phyloP scores from a whole-genome alignment of 2,329 filamentous ascomycete genomes.

The Ramichloridium luteum region DNA sequence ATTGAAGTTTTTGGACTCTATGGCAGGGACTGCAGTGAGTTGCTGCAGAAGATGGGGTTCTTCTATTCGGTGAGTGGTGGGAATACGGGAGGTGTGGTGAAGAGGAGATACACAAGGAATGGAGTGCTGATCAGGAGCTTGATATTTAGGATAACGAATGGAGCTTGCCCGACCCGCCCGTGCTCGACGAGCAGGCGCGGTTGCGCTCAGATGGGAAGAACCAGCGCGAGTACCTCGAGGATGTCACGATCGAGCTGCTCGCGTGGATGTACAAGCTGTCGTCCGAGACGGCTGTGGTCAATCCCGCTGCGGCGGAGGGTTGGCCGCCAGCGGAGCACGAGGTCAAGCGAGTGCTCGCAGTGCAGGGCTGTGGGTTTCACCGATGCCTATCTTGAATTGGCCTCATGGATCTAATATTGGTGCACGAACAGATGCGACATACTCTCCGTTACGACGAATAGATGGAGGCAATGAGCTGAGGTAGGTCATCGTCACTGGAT shows the following conservation, averaged over 20 bases:
- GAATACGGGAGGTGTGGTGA: neutral
- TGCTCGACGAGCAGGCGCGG: constrained; percentile 9
- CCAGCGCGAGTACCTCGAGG: constrained; percentile 40
- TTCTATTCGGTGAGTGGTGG: constrained; percentile 21
- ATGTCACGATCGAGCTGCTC: constrained; percentile 47
- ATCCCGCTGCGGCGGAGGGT: constrained; percentile 18
- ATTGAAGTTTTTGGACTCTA: constrained; percentile 45
- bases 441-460: constrained; percentile 5
- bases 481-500: constrained; percentile 14
- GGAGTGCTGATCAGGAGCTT: constrained; percentile 3
- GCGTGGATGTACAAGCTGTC: constrained; percentile 35
- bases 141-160: constrained; percentile 13
- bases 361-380: constrained; percentile 22
- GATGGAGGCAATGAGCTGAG: constrained; percentile 14
- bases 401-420: too few species aligned
- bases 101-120: too few species aligned
- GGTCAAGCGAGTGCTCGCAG: constrained; percentile 22
- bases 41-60: constrained; percentile 50
- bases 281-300: constrained; percentile 14
- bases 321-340: constrained; percentile 23
- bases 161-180: constrained; percentile 19
- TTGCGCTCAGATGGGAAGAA: constrained; percentile 14
- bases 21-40: constrained; percentile 42
- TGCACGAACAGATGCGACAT: constrained; percentile 10
- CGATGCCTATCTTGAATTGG: neutral